Percentiles rank a stretch among this genome's conserved stretches.
phyloP scores from a whole-genome alignment of 352 stramenopile genomes.

The Bremia lactucae region DNA sequence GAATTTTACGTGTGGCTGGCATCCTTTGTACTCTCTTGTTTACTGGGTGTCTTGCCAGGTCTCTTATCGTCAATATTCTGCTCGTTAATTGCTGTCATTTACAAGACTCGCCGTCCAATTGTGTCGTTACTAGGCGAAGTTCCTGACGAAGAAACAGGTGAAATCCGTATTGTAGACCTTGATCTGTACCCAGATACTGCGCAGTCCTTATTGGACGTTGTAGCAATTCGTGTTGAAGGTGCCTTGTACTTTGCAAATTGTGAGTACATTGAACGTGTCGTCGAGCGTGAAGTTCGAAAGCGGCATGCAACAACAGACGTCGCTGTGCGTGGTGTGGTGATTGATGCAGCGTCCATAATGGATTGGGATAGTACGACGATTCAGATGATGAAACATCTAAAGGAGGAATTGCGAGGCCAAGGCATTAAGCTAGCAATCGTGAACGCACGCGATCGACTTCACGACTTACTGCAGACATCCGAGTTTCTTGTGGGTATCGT shows the following conservation, averaged over 20 bases:
- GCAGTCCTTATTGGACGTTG: conserved; percentile 26
- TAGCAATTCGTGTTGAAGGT: conserved; percentile 52
- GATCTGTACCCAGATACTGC: conserved; percentile 13
- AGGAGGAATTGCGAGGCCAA: conserved; percentile 41
- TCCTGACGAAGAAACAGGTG: conserved; percentile 25
- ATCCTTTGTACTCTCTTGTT: conserved; percentile 38
- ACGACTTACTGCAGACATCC: conserved; percentile 49
- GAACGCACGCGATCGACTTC: conserved; percentile 55
- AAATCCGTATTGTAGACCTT: conserved; percentile 33
- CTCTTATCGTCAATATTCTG: conserved; percentile 42
- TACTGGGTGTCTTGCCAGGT: conserved; percentile 35
- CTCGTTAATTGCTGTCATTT: conserved; percentile 57
- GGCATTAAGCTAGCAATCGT: conserved; percentile 66
- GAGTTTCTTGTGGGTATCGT: conserved; percentile 62
- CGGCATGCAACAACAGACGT: conserved; percentile 24
- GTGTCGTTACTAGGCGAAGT: conserved; percentile 36
- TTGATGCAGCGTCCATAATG: conserved; percentile 71
- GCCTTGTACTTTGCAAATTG: conserved; percentile 67
- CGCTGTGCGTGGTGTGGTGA: conserved; percentile 42
- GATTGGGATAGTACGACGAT: conserved; percentile 80
- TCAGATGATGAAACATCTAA: conserved; percentile 79
- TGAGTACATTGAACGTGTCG: conserved; percentile 47
- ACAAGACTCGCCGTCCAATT: conserved; percentile 41
- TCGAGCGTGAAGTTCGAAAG: conserved; percentile 32
- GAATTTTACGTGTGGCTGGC: conserved; percentile 60